Base-by-base conservation (phyloP, 306 rosid genomes). In the Clitoria ternatea region DNA sequence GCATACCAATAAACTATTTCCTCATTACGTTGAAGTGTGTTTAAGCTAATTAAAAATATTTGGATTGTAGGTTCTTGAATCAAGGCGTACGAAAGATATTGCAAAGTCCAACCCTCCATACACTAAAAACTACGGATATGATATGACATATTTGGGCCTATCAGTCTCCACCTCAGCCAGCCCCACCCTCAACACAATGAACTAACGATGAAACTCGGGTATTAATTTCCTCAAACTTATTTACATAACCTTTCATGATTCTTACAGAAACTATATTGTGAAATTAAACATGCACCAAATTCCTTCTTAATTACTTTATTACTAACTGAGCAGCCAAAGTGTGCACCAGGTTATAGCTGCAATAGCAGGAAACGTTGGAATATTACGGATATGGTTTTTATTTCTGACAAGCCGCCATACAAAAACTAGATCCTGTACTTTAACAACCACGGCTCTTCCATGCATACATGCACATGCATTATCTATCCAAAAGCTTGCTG, bases 81-180 rank as follows among this genome's bases (percentile, higher is more conserved):
- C 77, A 26, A 73, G 50, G 33, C 30, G 66, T 17, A 56, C 29
- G 26, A 71, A 61, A 57, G 73, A 12, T 49, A 56, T 42, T 74
- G 80, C 22, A 50, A 62, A 70, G 55, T 62, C 80, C 14, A 52
- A 55, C 18, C 62, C 70, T 66, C 20, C 81, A 30, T 65, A 43
- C 66, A 69, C 76, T 47, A 35, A 77, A 11, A 24, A 14, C 48
- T 65, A 66, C 20, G 85, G 73, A 48, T 80, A 63, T 69, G 79
- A 77, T 6, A 49, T 69, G 79, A 77, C 4, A 49, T 74, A 47
- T 76, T 59, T 17, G 59, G 35, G 27, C 80, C 89, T 54, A 69
- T 79, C 20, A 50, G 70, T 57, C 90, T 88, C 63, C 85, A 81
- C 80, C 87, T 88, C 79, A 77, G 90, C 77, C 90, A 67, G 67